These are phyloP conservation scores for Ophiostoma australiae DNA, from an alignment of 2,329 filamentous ascomycete genomes.

Conservation along the genomic window DNA sequence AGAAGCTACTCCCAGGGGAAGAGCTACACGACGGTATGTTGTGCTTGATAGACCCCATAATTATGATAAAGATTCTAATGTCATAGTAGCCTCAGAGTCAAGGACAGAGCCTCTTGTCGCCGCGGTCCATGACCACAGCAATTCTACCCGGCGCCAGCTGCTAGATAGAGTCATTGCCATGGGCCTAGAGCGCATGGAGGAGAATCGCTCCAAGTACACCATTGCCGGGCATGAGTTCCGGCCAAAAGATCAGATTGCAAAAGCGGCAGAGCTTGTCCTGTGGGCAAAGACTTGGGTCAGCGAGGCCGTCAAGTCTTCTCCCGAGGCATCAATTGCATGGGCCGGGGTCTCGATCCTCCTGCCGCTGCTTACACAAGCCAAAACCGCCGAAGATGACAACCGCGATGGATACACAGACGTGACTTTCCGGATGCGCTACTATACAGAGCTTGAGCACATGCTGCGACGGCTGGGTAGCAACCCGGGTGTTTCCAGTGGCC, in stretches of 20 bases:
- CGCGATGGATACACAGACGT: not conserved
- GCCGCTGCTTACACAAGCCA: not conserved
- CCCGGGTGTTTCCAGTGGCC: not conserved
- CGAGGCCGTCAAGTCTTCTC: constrained; percentile 9
- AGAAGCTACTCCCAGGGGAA: not conserved
- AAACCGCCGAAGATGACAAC: constrained; percentile 4
- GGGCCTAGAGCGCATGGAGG: not conserved
- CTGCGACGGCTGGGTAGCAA: not conserved
- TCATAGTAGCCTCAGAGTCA: not conserved
- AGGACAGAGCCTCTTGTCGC: not conserved
- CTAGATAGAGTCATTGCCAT: not conserved
- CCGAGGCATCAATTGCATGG: constrained; percentile 1
- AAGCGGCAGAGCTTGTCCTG: not conserved
- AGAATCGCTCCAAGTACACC: not conserved
- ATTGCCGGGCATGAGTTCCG: not conserved
- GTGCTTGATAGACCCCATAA: not conserved
- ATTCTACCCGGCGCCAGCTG: not conserved
- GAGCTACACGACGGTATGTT: not conserved
- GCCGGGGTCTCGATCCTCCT: not conserved
- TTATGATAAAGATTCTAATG: not conserved
- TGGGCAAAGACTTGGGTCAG: not conserved
- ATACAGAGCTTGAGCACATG: constrained; percentile 9
- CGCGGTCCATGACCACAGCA: not conserved
- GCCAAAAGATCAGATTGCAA: not conserved
- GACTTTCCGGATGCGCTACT: constrained; percentile 9